A percentile compares a stretch with the other conserved stretches of the same genome.
Conservation (phyloP, 768 basidiomycete genomes). For the Dictyophora rubrovolvata region DNA sequence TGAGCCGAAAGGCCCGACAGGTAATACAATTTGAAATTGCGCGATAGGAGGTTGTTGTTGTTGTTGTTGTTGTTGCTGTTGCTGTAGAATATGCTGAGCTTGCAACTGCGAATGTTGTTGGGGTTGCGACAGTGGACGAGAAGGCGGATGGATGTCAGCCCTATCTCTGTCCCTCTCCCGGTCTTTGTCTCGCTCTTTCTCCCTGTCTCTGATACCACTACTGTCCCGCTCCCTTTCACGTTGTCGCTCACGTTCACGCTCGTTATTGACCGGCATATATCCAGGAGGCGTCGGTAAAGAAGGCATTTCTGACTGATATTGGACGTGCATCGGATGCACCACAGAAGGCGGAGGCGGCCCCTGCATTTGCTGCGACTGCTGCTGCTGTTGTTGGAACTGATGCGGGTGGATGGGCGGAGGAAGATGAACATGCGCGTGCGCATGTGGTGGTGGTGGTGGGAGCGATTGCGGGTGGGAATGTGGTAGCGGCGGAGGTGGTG, state of each 20-base stretch:
- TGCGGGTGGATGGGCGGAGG: neutral
- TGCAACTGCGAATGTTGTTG: neutral
- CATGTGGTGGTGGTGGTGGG: neutral
- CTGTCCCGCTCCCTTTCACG: neutral
- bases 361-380: constrained; percentile 4
- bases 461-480: neutral
- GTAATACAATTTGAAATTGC: neutral
- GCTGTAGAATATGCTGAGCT: neutral
- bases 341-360: neutral
- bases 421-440: neutral
- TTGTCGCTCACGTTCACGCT: constrained; percentile 7
- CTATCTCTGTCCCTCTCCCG: constrained; percentile 20
- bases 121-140: neutral
- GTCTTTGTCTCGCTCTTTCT: constrained; percentile 23
- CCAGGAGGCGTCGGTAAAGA: constrained; percentile 15
- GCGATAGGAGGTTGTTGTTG: neutral
- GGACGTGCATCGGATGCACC: neutral
- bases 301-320: neutral
- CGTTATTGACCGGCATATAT: constrained; percentile 16
- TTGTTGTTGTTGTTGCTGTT: neutral
- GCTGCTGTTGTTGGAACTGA: constrained; percentile 11
- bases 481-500: neutral
- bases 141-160: neutral
- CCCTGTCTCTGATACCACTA: constrained; percentile 15
- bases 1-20: neutral